Evolutionary conservation across 2,329 filamentous ascomycete genomes (phyloP).

Genomic region (Meredithiella fracta): DNA sequence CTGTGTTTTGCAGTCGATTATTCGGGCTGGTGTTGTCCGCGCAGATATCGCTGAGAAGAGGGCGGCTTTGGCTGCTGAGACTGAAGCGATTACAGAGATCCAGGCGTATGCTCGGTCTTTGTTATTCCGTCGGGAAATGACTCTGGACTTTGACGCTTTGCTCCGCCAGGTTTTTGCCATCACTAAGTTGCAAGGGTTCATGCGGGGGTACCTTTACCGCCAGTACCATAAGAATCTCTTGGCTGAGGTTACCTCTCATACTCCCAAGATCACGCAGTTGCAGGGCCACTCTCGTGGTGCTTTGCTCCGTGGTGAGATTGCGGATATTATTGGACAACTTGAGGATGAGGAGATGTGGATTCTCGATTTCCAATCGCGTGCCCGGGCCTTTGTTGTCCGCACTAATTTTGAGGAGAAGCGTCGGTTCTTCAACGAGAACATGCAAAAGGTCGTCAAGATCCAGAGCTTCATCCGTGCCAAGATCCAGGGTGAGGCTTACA

Average conservation of each 20-base stretch:
- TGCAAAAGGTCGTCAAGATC: slow-evolving; percentile 97
- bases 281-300: slow-evolving; percentile 68
- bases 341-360: slow-evolving; percentile 71
- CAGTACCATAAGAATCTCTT: slow-evolving; percentile 46
- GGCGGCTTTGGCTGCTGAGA: slow-evolving; percentile 30
- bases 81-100: slow-evolving; percentile 31
- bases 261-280: slow-evolving; percentile 48
- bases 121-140: slow-evolving; percentile 36
- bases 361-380: slow-evolving; percentile 55
- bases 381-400: slow-evolving; percentile 59
- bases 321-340: slow-evolving; percentile 56
- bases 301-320: slow-evolving; percentile 58
- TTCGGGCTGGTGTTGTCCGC: slow-evolving; percentile 39
- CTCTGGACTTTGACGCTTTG: slow-evolving; percentile 36
- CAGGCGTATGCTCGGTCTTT: slow-evolving; percentile 47
- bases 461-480: slow-evolving; percentile 92
- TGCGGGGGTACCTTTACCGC: slow-evolving; percentile 49
- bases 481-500: slow-evolving; percentile 94
- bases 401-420: slow-evolving; percentile 68
- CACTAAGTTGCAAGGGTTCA: slow-evolving; percentile 46
- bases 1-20: slow-evolving; percentile 32
- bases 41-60: slow-evolving; percentile 32
- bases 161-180: slow-evolving; percentile 40
- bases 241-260: slow-evolving; percentile 51
- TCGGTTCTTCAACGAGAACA: slow-evolving; percentile 82